These are phyloP conservation scores for Neospora caninum DNA, from an alignment of 169 alveolate species.

Conservation along the genomic window DNA sequence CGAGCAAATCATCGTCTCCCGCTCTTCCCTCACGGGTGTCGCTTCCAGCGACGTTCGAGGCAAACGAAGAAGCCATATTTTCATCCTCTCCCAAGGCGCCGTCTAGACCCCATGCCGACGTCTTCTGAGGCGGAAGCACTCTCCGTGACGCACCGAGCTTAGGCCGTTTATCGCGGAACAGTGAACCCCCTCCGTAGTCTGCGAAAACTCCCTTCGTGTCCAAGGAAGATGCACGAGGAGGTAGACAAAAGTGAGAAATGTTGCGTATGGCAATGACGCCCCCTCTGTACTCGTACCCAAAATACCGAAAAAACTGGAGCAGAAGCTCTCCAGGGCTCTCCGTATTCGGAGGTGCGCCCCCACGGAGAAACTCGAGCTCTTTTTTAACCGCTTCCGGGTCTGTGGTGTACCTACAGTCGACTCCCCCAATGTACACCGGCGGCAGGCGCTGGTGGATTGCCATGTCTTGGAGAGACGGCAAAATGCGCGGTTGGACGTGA, in stretches of 20 bases:
- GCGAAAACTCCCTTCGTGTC: background rate
- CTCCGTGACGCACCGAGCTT: background rate
- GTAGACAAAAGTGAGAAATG: background rate
- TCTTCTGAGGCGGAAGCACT: background rate
- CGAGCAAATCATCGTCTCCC: slow-evolving; percentile 4
- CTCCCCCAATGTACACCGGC: slow-evolving; percentile 67
- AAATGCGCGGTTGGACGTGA: slow-evolving; percentile 35
- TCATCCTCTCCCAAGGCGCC: background rate
- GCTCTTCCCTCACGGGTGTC: background rate
- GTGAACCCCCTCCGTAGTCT: background rate
- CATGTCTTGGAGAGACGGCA: slow-evolving; percentile 69
- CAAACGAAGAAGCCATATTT: background rate
- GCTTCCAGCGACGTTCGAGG: background rate
- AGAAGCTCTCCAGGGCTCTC: slow-evolving; percentile 54
- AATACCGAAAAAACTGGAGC: slow-evolving; percentile 64
- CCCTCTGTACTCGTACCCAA: slow-evolving; percentile 53
- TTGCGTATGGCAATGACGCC: slow-evolving; percentile 48
- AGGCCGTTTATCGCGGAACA: background rate
- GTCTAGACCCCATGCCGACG: background rate
- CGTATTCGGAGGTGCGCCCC: background rate
- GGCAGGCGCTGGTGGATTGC: slow-evolving; percentile 59
- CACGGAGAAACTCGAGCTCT: slow-evolving; percentile 50
- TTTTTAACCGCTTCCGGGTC: slow-evolving; percentile 24
- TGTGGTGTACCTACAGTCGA: slow-evolving; percentile 68
- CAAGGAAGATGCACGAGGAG: background rate